These are phyloP conservation scores for Kodamaea sagamina DNA, from an alignment of 805 yeast species.

Conservation along the genomic window DNA sequence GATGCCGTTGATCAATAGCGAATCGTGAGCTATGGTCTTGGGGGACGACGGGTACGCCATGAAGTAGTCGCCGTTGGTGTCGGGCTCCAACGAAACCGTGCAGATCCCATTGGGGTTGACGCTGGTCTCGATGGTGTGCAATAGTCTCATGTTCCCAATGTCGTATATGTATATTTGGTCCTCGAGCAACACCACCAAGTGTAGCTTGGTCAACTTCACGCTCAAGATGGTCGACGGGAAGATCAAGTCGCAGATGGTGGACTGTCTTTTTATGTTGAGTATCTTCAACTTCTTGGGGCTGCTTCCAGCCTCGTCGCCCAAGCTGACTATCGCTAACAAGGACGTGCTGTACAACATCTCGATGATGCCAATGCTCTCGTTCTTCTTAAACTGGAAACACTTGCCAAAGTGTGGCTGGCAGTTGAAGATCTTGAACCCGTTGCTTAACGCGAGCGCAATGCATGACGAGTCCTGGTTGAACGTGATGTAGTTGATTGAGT, in stretches of 20 bases:
- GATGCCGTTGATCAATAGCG: constrained; percentile 42
- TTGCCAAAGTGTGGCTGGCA: constrained; percentile 78
- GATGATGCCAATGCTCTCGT: constrained; percentile 65
- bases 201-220: constrained; percentile 36
- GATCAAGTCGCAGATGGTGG: constrained; percentile 45
- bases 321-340: constrained; percentile 78
- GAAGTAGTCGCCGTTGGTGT: constrained; percentile 45
- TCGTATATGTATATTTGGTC: constrained; percentile 48
- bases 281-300: constrained; percentile 83
- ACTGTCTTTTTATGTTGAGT: constrained; percentile 73
- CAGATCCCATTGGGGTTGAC: constrained; percentile 54
- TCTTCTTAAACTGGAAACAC: constrained; percentile 34
- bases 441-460: constrained; percentile 69
- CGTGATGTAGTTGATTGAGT: constrained; percentile 41
- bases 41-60: constrained; percentile 81
- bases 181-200: constrained; percentile 42
- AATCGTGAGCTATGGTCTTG: constrained; percentile 48
- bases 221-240: constrained; percentile 44
- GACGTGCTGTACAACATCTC: constrained; percentile 93
- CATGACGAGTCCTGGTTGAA: constrained; percentile 92
- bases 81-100: constrained; percentile 51
- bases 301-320: constrained; percentile 67
- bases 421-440: constrained; percentile 72
- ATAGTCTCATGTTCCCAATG: constrained; percentile 39
- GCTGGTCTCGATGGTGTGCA: constrained; percentile 48